phyloP scores from a whole-genome alignment of 2,329 filamentous ascomycete genomes.

The Aureobasidium sp. region DNA sequence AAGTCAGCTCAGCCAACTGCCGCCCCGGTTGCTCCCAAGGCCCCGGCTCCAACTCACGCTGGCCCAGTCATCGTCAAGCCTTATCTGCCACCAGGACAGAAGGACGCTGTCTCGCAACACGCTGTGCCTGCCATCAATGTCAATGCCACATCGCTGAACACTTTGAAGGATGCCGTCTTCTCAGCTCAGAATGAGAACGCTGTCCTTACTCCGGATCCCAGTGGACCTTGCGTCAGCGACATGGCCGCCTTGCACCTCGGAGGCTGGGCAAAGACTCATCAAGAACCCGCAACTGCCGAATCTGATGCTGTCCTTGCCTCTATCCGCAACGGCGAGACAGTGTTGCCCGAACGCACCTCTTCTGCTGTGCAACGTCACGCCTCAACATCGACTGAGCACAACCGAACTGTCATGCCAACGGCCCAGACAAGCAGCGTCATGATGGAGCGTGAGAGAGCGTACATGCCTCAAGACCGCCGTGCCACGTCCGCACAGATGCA shows the following conservation, averaged over 20 bases:
- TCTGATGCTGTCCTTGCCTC: slow-evolving; percentile 13
- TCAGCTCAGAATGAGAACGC: slow-evolving; percentile 30
- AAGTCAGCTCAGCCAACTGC: slow-evolving; percentile 19
- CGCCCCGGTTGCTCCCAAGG: background rate
- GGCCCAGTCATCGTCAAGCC: background rate
- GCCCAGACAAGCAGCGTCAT: background rate
- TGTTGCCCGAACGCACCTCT: slow-evolving; percentile 21
- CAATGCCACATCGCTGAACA: slow-evolving; percentile 22
- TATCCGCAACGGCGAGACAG: slow-evolving; percentile 15
- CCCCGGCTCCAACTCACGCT: background rate
- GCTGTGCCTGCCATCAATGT: slow-evolving; percentile 20
- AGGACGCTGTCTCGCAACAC: background rate
- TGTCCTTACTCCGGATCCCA: slow-evolving; percentile 25
- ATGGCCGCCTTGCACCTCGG: slow-evolving; percentile 23
- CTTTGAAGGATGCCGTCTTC: slow-evolving; percentile 27
- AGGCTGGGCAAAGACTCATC: slow-evolving; percentile 26
- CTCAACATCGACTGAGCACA: background rate
- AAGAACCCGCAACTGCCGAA: background rate
- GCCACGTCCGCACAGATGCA: slow-evolving; percentile 17
- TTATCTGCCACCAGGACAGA: background rate
- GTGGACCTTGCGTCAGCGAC: slow-evolving; percentile 24
- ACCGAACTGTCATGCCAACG: background rate
- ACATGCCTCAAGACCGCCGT: slow-evolving; percentile 14
- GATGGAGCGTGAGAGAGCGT: background rate
- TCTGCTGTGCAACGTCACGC: slow-evolving; percentile 19